Conservation (phyloP, 2,329 filamentous ascomycete species). For the Didymosphaeria variabile region DNA sequence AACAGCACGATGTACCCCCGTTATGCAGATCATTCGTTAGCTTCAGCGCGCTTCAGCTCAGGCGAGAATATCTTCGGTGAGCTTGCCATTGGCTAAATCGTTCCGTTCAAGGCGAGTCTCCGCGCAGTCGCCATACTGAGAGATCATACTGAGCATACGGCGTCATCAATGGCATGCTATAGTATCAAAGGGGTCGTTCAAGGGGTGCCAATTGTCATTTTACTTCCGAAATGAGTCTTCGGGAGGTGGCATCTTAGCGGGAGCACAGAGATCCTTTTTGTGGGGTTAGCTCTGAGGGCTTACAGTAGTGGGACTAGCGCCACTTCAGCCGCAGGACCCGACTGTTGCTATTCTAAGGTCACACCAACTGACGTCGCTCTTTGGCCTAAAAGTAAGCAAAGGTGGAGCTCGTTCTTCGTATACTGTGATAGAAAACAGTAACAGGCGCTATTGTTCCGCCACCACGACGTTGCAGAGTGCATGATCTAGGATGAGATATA, state of each 20-base stretch:
- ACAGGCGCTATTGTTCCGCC: not conserved
- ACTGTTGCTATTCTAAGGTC: conserved; percentile 4
- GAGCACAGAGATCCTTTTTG: conserved; percentile 13
- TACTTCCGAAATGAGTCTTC: not conserved
- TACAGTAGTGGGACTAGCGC: not conserved
- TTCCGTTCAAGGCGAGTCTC: not conserved
- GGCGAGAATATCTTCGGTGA: not conserved
- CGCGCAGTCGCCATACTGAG: not conserved
- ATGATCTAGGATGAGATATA: not conserved
- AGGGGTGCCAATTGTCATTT: not conserved
- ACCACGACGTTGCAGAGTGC: not conserved
- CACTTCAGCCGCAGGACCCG: conserved; percentile 11
- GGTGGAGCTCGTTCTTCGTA: not conserved
- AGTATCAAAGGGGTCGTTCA: not conserved
- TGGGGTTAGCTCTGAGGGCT: conserved; percentile 2
- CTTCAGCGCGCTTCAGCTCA: not conserved
- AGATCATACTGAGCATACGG: not conserved
- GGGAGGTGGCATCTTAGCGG: conserved; percentile 4
- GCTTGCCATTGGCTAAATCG: not conserved
- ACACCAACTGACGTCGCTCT: not conserved
- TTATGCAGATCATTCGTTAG: conserved; percentile 6
- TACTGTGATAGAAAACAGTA: not conserved
- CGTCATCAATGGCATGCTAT: not conserved
- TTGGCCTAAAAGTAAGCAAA: not conserved
- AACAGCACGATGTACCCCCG: conserved; percentile 8